These are phyloP conservation scores for Pseudevernia furfuracea DNA, from an alignment of 495 filamentous ascomycete genomes.

Conservation along the genomic window DNA sequence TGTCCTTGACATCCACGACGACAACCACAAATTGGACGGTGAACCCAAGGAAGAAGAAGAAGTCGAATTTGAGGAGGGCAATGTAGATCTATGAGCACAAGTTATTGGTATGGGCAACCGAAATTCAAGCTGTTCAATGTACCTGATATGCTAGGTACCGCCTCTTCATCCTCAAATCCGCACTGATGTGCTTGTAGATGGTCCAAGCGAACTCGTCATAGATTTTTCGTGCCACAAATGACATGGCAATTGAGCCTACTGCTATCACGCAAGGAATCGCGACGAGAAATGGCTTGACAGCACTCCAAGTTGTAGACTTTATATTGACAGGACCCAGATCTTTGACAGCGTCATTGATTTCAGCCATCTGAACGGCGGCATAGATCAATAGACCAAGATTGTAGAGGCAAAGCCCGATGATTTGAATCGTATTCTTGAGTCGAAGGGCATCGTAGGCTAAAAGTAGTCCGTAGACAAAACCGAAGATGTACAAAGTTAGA, in stretches of 20 bases:
- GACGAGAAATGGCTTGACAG: conserved; percentile 67
- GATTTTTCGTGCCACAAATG: conserved; percentile 79
- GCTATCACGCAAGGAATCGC: conserved; percentile 80
- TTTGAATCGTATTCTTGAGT: conserved; percentile 95
- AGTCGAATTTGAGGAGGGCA: conserved; percentile 95
- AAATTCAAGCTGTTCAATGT: background rate
- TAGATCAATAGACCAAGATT: conserved; percentile 88
- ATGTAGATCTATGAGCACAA: conserved; percentile 75
- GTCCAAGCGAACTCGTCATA: conserved; percentile 99
- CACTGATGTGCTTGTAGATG: conserved; percentile 98
- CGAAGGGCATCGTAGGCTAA: conserved; percentile 89
- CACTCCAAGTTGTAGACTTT: conserved; percentile 48
- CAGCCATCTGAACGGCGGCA: conserved; percentile 81
- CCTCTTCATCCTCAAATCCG: conserved; percentile 93
- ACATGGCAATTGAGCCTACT: conserved; percentile 62
- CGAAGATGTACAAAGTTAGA: conserved; percentile 93
- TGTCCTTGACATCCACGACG: conserved; percentile 57
- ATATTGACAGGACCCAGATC: conserved; percentile 40
- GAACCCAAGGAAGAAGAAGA: conserved; percentile 99
- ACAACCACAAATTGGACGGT: conserved; percentile 96
- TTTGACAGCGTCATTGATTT: conserved; percentile 65
- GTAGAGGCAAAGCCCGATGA: conserved; percentile 89
- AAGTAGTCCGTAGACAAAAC: conserved; percentile 82
- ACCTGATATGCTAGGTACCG: conserved; percentile 96
- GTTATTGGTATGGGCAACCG: conserved; percentile 24